Conservation (phyloP, 2,329 filamentous ascomycete genomes). For the Alternaria longipes region DNA sequence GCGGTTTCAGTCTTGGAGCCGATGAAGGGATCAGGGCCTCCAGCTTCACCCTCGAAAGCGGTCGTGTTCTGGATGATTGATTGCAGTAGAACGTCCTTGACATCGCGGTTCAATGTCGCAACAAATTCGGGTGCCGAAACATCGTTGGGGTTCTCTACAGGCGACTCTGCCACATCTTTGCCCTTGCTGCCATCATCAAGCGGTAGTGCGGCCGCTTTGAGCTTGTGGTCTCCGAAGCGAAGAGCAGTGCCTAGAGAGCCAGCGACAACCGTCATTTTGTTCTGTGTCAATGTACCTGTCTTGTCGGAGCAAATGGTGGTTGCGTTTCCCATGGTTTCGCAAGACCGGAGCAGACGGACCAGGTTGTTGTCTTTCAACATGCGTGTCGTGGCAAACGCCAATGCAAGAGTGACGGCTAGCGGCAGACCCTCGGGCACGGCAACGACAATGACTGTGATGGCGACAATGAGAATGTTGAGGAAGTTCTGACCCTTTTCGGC, state of each 20-base stretch:
- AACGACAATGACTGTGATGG: conserved; percentile 74
- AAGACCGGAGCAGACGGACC: conserved; percentile 72
- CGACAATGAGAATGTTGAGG: conserved; percentile 69
- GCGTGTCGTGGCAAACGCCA: conserved; percentile 72
- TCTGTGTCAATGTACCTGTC: conserved; percentile 53
- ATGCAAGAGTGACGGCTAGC: conserved; percentile 72
- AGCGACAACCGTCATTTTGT: conserved; percentile 71
- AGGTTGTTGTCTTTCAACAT: conserved; percentile 76
- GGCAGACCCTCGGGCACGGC: conserved; percentile 73
- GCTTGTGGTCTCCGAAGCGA: conserved; percentile 61
- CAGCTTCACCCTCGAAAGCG: conserved; percentile 54
- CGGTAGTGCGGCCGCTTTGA: conserved; percentile 31
- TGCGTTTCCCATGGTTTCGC: conserved; percentile 76
- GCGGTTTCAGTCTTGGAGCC: conserved; percentile 83
- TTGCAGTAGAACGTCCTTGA: conserved; percentile 67
- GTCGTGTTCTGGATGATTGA: conserved; percentile 58
- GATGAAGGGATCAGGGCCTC: conserved; percentile 65
- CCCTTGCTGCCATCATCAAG: conserved; percentile 45
- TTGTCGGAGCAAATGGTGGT: conserved; percentile 79
- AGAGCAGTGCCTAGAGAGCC: conserved; percentile 70
- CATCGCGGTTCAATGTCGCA: conserved; percentile 59
- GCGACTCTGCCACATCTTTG: conserved; percentile 42
- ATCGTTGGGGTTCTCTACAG: conserved; percentile 55
- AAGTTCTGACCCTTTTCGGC: conserved; percentile 80
- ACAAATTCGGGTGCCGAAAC: conserved; percentile 65